These are phyloP conservation scores for Luffa acutangula DNA, from an alignment of 306 rosid species.

Conservation along the genomic window DNA sequence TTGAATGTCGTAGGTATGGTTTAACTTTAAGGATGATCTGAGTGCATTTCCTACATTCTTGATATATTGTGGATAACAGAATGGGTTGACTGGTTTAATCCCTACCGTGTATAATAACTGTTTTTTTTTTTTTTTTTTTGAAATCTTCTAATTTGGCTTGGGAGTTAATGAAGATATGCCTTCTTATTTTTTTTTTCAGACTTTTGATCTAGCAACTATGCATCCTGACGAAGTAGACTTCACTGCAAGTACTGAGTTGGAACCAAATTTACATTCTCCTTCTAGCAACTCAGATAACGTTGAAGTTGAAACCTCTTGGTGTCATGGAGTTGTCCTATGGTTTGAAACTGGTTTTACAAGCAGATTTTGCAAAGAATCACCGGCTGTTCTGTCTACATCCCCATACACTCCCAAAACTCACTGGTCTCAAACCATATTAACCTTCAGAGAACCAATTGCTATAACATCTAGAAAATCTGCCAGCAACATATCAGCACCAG, in stretches of 20 bases:
- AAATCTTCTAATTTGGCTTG: neutral
- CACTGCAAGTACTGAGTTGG: constrained; percentile 63
- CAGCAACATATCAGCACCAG: constrained; percentile 21
- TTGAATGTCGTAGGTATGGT: neutral
- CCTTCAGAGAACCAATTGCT: constrained; percentile 70
- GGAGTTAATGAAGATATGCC: neutral
- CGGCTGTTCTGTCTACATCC: constrained; percentile 70
- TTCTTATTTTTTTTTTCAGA: constrained; percentile 16
- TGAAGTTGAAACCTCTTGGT: constrained; percentile 35
- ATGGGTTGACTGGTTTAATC: neutral
- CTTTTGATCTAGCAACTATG: constrained; percentile 86
- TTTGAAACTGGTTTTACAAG: constrained; percentile 85
- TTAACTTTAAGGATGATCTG: neutral
- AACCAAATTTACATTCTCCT: constrained; percentile 28
- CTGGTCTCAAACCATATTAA: constrained; percentile 82
- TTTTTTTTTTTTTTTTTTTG: neutral
- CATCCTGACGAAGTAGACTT: constrained; percentile 67
- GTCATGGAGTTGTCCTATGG: constrained; percentile 81
- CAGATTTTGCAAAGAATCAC: constrained; percentile 70
- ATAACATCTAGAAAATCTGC: constrained; percentile 25
- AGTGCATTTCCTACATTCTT: neutral
- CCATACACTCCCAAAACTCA: constrained; percentile 62
- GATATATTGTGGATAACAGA: neutral
- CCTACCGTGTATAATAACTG: neutral
- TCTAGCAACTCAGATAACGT: constrained; percentile 6